These are phyloP conservation scores for Penicillium silybi DNA, from an alignment of 495 filamentous ascomycete species.

Conservation along the genomic window DNA sequence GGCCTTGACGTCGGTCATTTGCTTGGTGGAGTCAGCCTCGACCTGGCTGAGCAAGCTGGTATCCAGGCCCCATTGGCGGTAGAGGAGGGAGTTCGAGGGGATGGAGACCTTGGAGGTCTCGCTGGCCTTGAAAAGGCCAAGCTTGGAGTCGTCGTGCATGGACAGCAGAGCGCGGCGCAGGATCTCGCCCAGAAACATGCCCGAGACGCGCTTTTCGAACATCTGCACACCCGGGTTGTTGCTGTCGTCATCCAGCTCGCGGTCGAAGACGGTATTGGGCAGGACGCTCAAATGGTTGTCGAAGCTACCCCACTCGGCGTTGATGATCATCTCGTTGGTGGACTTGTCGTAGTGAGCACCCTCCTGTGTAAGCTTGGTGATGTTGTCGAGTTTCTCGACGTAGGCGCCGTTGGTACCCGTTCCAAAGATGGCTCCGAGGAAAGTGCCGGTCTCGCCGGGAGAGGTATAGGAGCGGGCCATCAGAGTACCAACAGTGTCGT, in stretches of 20 bases:
- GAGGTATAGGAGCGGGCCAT: conserved; percentile 97
- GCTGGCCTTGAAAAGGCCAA: conserved; percentile 66
- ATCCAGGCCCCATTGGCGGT: conserved; percentile 83
- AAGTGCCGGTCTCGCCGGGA: conserved; percentile 78
- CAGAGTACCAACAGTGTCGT: conserved; percentile 94
- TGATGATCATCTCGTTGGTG: conserved; percentile 94
- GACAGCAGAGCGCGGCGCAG: conserved; percentile 70
- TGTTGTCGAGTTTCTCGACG: conserved; percentile 53
- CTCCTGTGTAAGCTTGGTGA: conserved; percentile 44
- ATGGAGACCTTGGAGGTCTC: conserved; percentile 69
- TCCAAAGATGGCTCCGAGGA: conserved; percentile 86
- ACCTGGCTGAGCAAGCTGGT: conserved; percentile 80
- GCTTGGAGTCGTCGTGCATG: conserved; percentile 55
- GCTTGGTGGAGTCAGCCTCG: conserved; percentile 65
- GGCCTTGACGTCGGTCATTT: conserved; percentile 62
- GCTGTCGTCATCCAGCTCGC: conserved; percentile 68
- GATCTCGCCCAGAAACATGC: conserved; percentile 98
- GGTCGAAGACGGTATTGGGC: conserved; percentile 82
- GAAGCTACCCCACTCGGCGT: conserved; percentile 98
- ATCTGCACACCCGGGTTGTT: conserved; percentile 96
- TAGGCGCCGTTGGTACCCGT: conserved; percentile 96
- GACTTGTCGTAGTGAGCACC: conserved; percentile 66
- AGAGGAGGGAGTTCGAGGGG: conserved; percentile 59
- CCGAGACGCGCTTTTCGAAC: conserved; percentile 97
- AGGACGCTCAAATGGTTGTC: conserved; percentile 87